Evolutionary conservation across 2,329 filamentous ascomycete genomes (phyloP).

Genomic region (Ophiocordyceps polyrhachis-furcata): DNA sequence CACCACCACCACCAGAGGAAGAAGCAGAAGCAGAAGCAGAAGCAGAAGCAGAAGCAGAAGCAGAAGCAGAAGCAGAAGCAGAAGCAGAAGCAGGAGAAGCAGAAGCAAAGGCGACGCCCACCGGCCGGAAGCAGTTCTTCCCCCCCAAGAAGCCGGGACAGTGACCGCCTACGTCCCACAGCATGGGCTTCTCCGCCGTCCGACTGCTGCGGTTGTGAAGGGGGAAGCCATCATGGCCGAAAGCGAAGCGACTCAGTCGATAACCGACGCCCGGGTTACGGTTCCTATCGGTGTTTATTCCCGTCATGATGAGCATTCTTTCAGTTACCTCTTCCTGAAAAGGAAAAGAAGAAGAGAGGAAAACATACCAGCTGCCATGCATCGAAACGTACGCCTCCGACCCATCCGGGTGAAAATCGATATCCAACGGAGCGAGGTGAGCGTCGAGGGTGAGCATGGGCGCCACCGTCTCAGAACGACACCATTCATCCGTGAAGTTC

Average conservation of each 20-base stretch:
- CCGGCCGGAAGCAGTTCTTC: conserved; percentile 29
- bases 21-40: too few relatives aligned
- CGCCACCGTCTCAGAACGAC: conserved; percentile 5
- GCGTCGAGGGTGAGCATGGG: conserved; percentile 14
- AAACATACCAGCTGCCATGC: conserved; percentile 35
- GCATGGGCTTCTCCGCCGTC: conserved; percentile 24
- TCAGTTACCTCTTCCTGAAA: too few relatives aligned
- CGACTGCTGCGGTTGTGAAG: conserved; percentile 14
- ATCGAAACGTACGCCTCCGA: conserved; percentile 41
- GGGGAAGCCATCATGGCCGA: conserved; percentile 16
- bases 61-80: conserved; percentile 7
- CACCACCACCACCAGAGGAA: neutral
- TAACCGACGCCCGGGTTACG: conserved; percentile 18
- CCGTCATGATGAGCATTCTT: too few relatives aligned
- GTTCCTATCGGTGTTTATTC: too few relatives aligned
- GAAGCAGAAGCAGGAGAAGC: too few relatives aligned
- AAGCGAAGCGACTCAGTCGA: conserved; percentile 17
- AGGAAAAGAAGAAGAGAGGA: neutral
- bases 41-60: too few relatives aligned
- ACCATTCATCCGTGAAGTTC: conserved; percentile 7
- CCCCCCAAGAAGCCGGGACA: conserved; percentile 18
- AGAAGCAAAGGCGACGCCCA: conserved; percentile 20
- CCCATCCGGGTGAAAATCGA: conserved; percentile 37
- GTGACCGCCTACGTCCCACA: conserved; percentile 27
- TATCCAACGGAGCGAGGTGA: conserved; percentile 46